A percentile compares a stretch with the other conserved stretches of the same genome.
Conservation (phyloP, 768 basidiomycete genomes). For the Symmetrospora coprosmae region DNA sequence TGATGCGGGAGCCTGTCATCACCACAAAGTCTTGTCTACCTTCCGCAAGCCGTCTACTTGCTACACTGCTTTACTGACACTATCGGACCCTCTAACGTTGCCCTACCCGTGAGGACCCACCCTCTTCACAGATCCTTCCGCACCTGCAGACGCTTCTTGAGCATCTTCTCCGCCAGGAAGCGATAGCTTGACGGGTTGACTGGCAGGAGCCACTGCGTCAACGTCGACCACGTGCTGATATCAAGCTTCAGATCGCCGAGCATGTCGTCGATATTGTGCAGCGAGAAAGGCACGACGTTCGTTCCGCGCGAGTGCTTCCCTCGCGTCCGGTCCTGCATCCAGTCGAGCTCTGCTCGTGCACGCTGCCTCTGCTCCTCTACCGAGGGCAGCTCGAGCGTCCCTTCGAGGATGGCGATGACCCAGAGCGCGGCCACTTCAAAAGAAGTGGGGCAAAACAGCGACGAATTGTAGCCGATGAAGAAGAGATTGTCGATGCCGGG, state of each 20-base stretch:
- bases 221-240: constrained; percentile 4
- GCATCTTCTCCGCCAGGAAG: background rate
- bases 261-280: constrained; percentile 23
- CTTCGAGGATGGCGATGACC: constrained; percentile 7
- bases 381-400: background rate
- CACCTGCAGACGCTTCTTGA: background rate
- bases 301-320: constrained; percentile 17
- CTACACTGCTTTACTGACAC: background rate
- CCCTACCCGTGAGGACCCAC: background rate
- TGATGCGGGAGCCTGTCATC: too few species aligned
- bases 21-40: background rate
- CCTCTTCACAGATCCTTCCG: background rate
- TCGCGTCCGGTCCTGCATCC: constrained; percentile 11
- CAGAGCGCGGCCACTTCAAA: constrained; percentile 16
- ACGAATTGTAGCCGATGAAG: constrained; percentile 17
- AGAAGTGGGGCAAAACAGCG: constrained; percentile 1
- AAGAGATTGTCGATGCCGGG: constrained; percentile 7
- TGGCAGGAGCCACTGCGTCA: constrained; percentile 13
- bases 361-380: background rate
- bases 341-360: constrained; percentile 4
- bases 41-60: background rate
- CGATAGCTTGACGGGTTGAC: constrained; percentile 10
- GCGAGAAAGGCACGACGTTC: constrained; percentile 19
- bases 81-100: background rate
- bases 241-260: constrained; percentile 2